phyloP scores from a whole-genome alignment of 1,284 basidiomycete genomes.

The Rhodotorula sp. region DNA sequence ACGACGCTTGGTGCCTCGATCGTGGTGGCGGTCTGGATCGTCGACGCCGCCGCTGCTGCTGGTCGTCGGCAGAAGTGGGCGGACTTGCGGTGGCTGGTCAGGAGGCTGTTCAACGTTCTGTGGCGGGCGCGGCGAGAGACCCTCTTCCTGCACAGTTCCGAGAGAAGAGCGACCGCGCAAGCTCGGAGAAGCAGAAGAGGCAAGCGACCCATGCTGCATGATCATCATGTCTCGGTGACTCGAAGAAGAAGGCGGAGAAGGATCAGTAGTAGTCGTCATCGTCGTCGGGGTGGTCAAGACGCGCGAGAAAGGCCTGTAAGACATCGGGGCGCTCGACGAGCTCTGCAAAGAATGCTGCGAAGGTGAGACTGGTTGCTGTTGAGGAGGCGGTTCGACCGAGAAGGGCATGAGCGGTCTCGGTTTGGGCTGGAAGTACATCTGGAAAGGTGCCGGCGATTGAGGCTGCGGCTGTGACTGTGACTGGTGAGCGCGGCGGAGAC shows the following conservation, averaged over 20 bases:
- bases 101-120: too few species aligned
- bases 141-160: too few species aligned
- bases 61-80: too few species aligned
- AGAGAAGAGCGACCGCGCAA: too few species aligned
- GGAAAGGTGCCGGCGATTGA: neutral
- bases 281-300: neutral
- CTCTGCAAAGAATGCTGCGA: too few species aligned
- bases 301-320: neutral
- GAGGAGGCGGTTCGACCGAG: neutral
- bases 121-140: too few species aligned
- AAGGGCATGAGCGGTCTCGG: neutral
- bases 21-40: too few species aligned
- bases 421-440: neutral
- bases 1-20: too few species aligned
- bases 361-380: too few species aligned
- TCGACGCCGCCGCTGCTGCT: too few species aligned
- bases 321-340: neutral
- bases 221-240: neutral
- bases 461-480: neutral
- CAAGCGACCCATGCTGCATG: neutral
- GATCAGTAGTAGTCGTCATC: neutral
- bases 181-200: neutral
- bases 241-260: neutral
- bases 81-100: too few species aligned
- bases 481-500: too few species aligned